Conservation (phyloP, 371 early-diverging fungal genomes). For the Mucor saturninus region DNA sequence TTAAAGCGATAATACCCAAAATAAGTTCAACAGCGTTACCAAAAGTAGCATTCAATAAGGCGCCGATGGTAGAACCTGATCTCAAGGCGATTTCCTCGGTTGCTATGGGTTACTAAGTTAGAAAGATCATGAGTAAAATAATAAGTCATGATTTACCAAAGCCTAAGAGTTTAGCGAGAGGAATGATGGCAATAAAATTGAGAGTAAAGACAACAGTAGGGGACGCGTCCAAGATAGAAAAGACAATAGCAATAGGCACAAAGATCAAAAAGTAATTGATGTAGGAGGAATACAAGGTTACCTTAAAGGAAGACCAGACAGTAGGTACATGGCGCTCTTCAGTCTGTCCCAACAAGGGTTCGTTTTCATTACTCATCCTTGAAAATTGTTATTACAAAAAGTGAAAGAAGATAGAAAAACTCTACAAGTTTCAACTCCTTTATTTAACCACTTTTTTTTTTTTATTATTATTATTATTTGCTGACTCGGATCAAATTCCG, state of each 20-base stretch:
- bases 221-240: conserved; percentile 62
- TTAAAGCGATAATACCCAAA: conserved; percentile 83
- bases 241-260: conserved; percentile 81
- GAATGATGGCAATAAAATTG: conserved; percentile 94
- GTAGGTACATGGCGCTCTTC: conserved; percentile 22
- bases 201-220: conserved; percentile 74
- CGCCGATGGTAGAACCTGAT: conserved; percentile 42
- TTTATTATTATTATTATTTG: not conserved
- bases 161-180: conserved; percentile 75
- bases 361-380: conserved; percentile 26
- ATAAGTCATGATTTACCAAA: not conserved
- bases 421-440: conserved; percentile 1
- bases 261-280: conserved; percentile 75
- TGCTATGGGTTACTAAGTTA: conserved; percentile 23
- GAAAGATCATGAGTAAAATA: not conserved
- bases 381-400: not conserved
- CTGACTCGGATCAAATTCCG: conserved; percentile 4
- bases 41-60: conserved; percentile 52
- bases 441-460: not conserved
- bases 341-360: conserved; percentile 29
- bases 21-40: conserved; percentile 88
- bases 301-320: conserved; percentile 39
- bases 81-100: conserved; percentile 44
- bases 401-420: not conserved
- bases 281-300: conserved; percentile 46